A percentile compares a stretch with the other conserved stretches of the same genome.
phyloP scores from a whole-genome alignment of 257 asterid genomes.

The Linaria vulgaris region DNA sequence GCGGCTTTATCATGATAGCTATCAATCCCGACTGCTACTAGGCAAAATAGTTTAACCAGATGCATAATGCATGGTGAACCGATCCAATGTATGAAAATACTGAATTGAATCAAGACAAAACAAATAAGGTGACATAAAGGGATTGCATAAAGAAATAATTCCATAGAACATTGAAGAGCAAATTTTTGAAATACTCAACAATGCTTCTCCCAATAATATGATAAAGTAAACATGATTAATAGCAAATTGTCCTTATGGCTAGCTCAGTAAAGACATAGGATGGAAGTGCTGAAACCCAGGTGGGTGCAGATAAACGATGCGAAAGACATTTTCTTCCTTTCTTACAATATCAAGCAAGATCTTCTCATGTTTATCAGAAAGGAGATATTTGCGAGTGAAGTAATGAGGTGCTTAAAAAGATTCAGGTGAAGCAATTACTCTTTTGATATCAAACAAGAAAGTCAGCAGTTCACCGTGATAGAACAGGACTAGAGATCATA shows the following conservation, averaged over 20 bases:
- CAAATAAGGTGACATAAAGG: neutral
- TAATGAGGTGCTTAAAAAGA: neutral
- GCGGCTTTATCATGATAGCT: constrained; percentile 6
- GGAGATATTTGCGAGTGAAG: constrained; percentile 1
- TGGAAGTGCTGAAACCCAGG: no score
- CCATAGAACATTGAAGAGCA: neutral
- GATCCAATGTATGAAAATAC: constrained; percentile 3
- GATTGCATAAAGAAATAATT: neutral
- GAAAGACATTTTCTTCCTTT: neutral
- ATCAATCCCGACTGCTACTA: neutral
- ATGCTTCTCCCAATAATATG: no score
- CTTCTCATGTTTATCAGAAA: neutral
- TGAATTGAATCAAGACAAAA: constrained; percentile 5
- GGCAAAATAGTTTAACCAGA: neutral
- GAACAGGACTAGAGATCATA: neutral
- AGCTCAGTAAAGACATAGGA: neutral
- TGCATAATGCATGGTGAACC: neutral
- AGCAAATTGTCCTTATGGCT: neutral
- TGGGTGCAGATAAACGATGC: no score
- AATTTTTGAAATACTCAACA: neutral
- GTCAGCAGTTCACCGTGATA: neutral
- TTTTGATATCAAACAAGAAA: neutral
- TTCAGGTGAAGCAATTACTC: neutral
- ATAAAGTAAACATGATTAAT: no score
- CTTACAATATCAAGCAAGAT: neutral